Percentiles rank a stretch among this genome's conserved stretches.
These are phyloP conservation scores for Arabidopsis hybrid DNA, from an alignment of 441 rosid genomes.

Conservation along the genomic window DNA sequence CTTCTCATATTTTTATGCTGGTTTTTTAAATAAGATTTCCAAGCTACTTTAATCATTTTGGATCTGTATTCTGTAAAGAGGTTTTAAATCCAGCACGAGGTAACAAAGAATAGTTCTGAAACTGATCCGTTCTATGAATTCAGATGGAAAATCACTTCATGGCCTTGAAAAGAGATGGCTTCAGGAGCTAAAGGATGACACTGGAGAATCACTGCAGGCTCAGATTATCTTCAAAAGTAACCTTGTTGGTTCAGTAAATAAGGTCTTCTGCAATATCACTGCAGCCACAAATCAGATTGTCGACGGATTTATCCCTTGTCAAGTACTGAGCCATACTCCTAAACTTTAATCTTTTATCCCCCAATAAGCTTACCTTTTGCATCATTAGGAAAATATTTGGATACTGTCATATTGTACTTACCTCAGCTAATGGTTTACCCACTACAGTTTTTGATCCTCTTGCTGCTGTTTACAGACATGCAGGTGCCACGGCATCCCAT, in stretches of 20 bases:
- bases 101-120: not conserved
- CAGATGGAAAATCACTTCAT: constrained; percentile 69
- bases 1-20: constrained; percentile 13
- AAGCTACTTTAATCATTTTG: constrained; percentile 6
- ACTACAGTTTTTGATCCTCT: constrained; percentile 21
- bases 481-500: constrained; percentile 73
- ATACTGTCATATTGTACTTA: constrained; percentile 18
- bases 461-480: constrained; percentile 62
- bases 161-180: constrained; percentile 83
- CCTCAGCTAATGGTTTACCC: constrained; percentile 27
- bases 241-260: constrained; percentile 68
- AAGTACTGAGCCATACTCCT: constrained; percentile 50
- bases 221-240: constrained; percentile 63
- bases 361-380: constrained; percentile 15
- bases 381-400: not conserved
- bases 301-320: constrained; percentile 69
- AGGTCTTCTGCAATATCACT: constrained; percentile 69
- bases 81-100: constrained; percentile 9
- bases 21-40: not conserved
- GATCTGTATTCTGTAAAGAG: constrained; percentile 17
- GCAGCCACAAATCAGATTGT: constrained; percentile 56
- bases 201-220: constrained; percentile 72
- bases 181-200: constrained; percentile 74
- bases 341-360: constrained; percentile 14
- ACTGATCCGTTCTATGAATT: constrained; percentile 35